These are phyloP conservation scores for Trametes polyzona DNA, from an alignment of 1,284 basidiomycete genomes.

Conservation along the genomic window DNA sequence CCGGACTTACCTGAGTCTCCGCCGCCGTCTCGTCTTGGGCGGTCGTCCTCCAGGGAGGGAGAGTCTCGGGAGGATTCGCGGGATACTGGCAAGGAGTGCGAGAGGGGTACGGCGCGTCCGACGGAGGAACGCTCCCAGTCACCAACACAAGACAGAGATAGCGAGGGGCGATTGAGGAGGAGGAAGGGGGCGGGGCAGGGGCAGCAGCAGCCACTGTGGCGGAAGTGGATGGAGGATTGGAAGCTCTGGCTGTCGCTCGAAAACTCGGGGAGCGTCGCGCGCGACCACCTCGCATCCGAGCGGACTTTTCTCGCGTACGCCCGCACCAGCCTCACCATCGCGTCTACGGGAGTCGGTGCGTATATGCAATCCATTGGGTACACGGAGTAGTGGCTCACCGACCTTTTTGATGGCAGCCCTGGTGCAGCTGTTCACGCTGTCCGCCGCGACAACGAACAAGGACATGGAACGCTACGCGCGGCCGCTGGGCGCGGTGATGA, in stretches of 20 bases:
- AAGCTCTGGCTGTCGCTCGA: slow-evolving; percentile 45
- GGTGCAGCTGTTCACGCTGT: slow-evolving; percentile 59
- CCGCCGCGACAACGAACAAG: slow-evolving; percentile 34
- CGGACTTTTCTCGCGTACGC: slow-evolving; percentile 64
- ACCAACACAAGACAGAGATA: slow-evolving; percentile 7
- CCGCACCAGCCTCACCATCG: slow-evolving; percentile 58
- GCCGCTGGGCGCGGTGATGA: slow-evolving; percentile 56
- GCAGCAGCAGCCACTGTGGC: slow-evolving; percentile 11
- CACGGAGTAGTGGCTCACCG: not conserved
- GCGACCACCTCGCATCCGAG: slow-evolving; percentile 62
- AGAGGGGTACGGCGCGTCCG: not conserved
- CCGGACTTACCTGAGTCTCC: slow-evolving; percentile 7
- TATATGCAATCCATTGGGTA: not conserved
- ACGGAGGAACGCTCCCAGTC: not conserved
- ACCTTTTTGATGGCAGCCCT: slow-evolving; percentile 46
- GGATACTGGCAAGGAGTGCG: not conserved
- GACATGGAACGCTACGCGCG: slow-evolving; percentile 48
- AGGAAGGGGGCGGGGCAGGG: not conserved
- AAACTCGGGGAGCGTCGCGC: slow-evolving; percentile 61
- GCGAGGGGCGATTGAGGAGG: slow-evolving; percentile 3
- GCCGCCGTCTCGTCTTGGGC: slow-evolving; percentile 1
- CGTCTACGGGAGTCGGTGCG: slow-evolving; percentile 51
- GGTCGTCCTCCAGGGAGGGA: not conserved
- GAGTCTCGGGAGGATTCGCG: not conserved
- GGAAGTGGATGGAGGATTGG: slow-evolving; percentile 26